These are phyloP conservation scores for Xylaria sp. DNA, from an alignment of 2,329 filamentous ascomycete species.

Conservation along the genomic window DNA sequence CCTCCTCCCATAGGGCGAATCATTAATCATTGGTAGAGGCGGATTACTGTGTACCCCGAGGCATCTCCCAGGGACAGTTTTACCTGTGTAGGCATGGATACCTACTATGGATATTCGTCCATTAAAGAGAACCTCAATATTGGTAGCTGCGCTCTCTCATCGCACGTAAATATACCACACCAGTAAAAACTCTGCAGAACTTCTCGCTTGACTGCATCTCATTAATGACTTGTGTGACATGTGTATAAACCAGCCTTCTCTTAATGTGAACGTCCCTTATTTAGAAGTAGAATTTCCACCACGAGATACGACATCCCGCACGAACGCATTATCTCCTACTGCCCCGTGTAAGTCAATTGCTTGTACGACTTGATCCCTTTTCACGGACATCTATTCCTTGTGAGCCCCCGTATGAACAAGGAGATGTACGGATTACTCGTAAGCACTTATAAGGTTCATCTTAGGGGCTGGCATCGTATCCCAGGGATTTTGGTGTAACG, in stretches of 20 bases:
- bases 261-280: not conserved
- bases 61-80: slow-evolving; percentile 10
- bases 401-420: too few species aligned
- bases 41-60: slow-evolving; percentile 20
- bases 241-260: not conserved
- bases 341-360: too few species aligned
- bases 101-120: slow-evolving; percentile 18
- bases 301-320: not conserved
- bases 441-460: too few species aligned
- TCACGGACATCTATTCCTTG: too few species aligned
- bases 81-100: not conserved
- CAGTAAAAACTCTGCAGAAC: slow-evolving; percentile 9
- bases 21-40: slow-evolving; percentile 26
- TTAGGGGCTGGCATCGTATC: too few species aligned
- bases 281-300: not conserved
- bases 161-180: slow-evolving; percentile 22
- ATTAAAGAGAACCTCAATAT: slow-evolving; percentile 13
- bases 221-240: not conserved
- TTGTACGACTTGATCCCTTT: too few species aligned
- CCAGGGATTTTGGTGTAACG: too few species aligned
- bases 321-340: too few species aligned
- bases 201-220: not conserved
- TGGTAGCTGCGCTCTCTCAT: slow-evolving; percentile 17
- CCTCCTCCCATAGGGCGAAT: slow-evolving; percentile 15
- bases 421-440: too few species aligned